Conservation (phyloP, 164 flowering plant genomes). For the Vitis vinifera region ASM3070453v1 NC_081810.1:4323001-4323500, state of each 20-base stretch:
- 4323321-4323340: slow-evolving; percentile 96
- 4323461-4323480: slow-evolving; percentile 59
- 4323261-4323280: slow-evolving; percentile 88
- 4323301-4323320: slow-evolving; percentile 93
- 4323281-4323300: slow-evolving; percentile 94
- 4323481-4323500: neutral
- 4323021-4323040: neutral
- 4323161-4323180: too few species aligned
- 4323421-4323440: slow-evolving; percentile 68
- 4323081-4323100: neutral
- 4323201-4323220: neutral
- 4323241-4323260: slow-evolving; percentile 1
- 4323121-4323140: too few species aligned
- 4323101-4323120: too few species aligned
- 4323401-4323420: slow-evolving; percentile 89
- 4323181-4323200: too few species aligned
- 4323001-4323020: neutral
- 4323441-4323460: slow-evolving; percentile 90
- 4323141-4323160: too few species aligned
- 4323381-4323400: slow-evolving; percentile 73
- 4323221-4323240: neutral
- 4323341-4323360: slow-evolving; percentile 91
- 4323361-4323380: slow-evolving; percentile 95
- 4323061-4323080: neutral
- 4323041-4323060: too few species aligned